phyloP scores from a whole-genome alignment of 192 early-diverging fungal species.

The Phycomyces nitens region DNA sequence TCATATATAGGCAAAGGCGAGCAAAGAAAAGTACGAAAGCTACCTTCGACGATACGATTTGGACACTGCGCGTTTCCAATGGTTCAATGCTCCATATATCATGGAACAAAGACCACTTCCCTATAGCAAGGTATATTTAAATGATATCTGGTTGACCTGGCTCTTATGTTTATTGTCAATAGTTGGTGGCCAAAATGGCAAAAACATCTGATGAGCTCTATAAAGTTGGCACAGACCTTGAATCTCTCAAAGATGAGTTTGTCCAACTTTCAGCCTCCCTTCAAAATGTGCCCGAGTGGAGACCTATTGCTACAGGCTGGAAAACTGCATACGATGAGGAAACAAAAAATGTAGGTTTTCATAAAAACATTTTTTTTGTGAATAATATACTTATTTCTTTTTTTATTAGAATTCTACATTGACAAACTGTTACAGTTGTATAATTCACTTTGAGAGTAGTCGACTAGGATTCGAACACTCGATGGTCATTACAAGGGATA shows the following conservation, averaged over 20 bases:
- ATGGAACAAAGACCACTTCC: not conserved
- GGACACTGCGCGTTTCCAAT: not conserved
- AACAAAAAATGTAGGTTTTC: not conserved
- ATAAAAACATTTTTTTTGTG: not conserved
- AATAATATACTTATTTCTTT: not conserved
- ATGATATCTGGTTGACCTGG: not conserved
- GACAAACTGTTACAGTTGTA: not conserved
- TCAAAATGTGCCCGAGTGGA: not conserved
- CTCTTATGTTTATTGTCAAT: not conserved
- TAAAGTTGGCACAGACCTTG: not conserved
- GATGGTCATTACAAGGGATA: not conserved
- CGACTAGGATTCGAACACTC: not conserved
- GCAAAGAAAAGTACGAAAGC: not conserved
- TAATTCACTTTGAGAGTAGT: conserved; percentile 2
- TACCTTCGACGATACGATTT: not conserved
- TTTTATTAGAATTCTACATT: not conserved
- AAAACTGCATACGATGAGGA: not conserved
- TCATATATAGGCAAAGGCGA: not conserved
- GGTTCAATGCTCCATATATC: not conserved
- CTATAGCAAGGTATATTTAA: not conserved
- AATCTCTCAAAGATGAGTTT: not conserved
- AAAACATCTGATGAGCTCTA: not conserved
- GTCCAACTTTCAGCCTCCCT: not conserved
- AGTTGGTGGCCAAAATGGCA: not conserved
- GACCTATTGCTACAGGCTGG: not conserved